These are phyloP conservation scores for Nakaseomyces kungkrabaensis DNA, from an alignment of 1,139 yeast species.

Conservation along the genomic window DNA sequence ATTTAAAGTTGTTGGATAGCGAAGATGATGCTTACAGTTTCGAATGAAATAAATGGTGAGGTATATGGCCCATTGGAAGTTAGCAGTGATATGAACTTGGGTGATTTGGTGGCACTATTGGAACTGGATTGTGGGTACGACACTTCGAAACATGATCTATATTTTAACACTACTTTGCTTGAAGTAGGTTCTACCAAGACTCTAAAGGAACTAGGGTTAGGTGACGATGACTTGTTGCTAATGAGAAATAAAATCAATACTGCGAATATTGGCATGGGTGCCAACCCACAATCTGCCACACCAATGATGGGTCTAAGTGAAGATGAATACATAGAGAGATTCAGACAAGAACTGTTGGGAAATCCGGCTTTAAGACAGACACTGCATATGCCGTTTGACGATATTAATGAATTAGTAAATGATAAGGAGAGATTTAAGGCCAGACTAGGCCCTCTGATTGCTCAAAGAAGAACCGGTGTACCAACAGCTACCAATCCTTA, in stretches of 20 bases:
- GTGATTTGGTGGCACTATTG: conserved; percentile 66
- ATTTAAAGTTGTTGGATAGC: too few species aligned
- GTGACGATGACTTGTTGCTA: conserved; percentile 51
- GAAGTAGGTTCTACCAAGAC: conserved; percentile 30
- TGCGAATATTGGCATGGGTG: conserved; percentile 3
- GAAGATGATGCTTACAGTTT: conserved; percentile 24
- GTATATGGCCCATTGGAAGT: conserved; percentile 30
- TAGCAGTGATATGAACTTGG: conserved; percentile 52
- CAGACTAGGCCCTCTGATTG: conserved; percentile 33
- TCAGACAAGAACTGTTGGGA: conserved; percentile 40
- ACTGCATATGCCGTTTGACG: conserved; percentile 34
- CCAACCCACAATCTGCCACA: conserved; percentile 11
- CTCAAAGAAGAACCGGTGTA: conserved; percentile 19
- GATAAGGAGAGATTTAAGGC: conserved; percentile 46
- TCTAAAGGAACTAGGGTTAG: conserved; percentile 39
- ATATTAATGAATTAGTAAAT: conserved; percentile 36
- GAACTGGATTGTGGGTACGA: conserved; percentile 62
- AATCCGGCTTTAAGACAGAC: conserved; percentile 35
- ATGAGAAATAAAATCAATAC: conserved; percentile 26
- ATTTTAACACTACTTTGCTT: conserved; percentile 39
- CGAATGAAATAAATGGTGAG: conserved; percentile 24
- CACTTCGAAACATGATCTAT: conserved; percentile 39
- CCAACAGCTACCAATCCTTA: conserved; percentile 25
- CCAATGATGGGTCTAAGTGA: conserved; percentile 19
- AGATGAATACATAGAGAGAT: conserved; percentile 39